Evolutionary conservation across 139 green algal species (phyloP), one percentile per base, ranked within the genome.

Genomic region (Closterium sp.): DNA sequence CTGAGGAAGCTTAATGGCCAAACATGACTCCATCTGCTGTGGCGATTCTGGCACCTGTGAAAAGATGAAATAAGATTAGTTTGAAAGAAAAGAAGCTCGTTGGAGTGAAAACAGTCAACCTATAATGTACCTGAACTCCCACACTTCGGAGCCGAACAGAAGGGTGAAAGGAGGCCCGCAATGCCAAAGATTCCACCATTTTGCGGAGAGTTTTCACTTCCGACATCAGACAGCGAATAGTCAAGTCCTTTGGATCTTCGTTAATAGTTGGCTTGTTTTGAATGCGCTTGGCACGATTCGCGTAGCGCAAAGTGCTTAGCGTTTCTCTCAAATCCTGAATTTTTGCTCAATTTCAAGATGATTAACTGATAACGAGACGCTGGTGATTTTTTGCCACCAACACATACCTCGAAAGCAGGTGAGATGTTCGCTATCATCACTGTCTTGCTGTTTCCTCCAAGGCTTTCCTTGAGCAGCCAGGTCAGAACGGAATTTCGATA

Each of bases 241-340:
- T 33, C 33, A 33, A 43, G 25, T 92, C 84, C 34, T 76, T 92
- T 3, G 97, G 97, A 95, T 99, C 97, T 3, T 97, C 93, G 91
- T 99, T 98, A 28, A 99, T 95, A 6, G 97, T 95, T 25, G 97
- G 97, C 94, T 97, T 98, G 96, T 98, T 99, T 87, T 96, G 95
- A 93, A 99, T 99, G 92, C 96, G 96, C 36, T 97, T 94, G 2
- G 97, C 97, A 99, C 34, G 43, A 69, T 69, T 69, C 43, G 43
- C 43, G 3, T 69, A 69, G 43, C 43, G 43, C 43, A 69, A 28
- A 69, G 43, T 69, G 12, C 43, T 69, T 69, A 69, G 9, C 3
- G 43, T 69, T 16, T 69, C 43, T 28, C 43, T 69, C 43, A 69
- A 69, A 69, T 69, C 43, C 43, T 69, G 43, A 12, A 69, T 25